Evolutionary conservation across 2,329 filamentous ascomycete genomes (phyloP), one percentile per base, ranked within the genome.

Genomic region (Penicillium aurantiogriseum): DNA sequence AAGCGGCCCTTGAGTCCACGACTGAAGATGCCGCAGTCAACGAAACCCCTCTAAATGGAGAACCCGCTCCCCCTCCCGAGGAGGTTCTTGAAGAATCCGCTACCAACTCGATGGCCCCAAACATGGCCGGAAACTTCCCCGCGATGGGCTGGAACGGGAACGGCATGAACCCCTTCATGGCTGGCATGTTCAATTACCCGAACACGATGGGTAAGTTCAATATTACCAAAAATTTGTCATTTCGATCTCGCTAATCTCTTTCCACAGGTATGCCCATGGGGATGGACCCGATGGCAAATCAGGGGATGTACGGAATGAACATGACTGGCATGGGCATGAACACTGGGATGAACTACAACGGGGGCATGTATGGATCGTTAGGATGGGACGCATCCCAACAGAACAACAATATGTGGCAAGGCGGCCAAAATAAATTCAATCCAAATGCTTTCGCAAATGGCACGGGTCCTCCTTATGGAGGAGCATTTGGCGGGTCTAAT

Each of bases 301-400:
- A 78, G 68, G 77, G 77, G 66, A 80, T 79, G 75, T 79, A 77
- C 69, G 77, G 76, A 66, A 91, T 93, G 88, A 84, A 84, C 76
- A 94, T 96, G 90, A 89, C 92, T 81, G 89, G 89, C 77, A 90
- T 90, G 87, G 84, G 86, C 81, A 88, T 89, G 86, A 88, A 84
- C 76, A 90, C 93, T 89, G 83, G 85, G 74, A 84, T 90, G 83
- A 75, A 71, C 67, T 80, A 75, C 68, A 78, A 80, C 72, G 76
- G 77, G 71, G 84, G 85, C 76, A 84, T 86, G 83, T 87, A 88
- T 84, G 85, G 87, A 61, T 65, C 65, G 31, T 58, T 65, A 85
- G 88, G 87, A 81, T 91, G 88, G 88, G 89, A 88, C 82, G 83
- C 83, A 81, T 88, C 88, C 80, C 87, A 52, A 23, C 50, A 90